Evolutionary conservation across 2,329 filamentous ascomycete species (phyloP), one percentile per base, ranked within the genome.

Genomic region (Arthroderma uncinatum): DNA sequence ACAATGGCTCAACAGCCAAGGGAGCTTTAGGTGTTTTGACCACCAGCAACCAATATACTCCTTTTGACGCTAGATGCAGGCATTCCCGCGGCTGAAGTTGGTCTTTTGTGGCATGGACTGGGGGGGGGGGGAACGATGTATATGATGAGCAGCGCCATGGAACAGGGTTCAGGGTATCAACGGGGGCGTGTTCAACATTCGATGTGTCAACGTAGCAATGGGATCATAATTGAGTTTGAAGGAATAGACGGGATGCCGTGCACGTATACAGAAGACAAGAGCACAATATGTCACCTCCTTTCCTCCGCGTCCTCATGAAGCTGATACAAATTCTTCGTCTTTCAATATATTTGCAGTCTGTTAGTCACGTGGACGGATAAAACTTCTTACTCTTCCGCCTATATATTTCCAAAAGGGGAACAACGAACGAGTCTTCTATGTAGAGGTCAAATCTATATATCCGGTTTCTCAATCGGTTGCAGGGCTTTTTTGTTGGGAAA

Each of bases 171-270:
- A 33, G 44, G 44, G 44, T 50, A 50, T 50, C 44, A 30, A 12
- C 1, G 5, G 44, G 44, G n/a, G 12, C n/a, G 25, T 30, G 44
- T 50, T 50, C 44, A 50, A 30, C 44, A 33, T 50, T 33, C 25
- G 44, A 50, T 50, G 25, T 33, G 44, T 50, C 44, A 50, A 50
- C 25, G 44, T 50, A 50, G 19, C 25, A n/a, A 50, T 33, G 44
- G 25, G 6, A n/a, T 50, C 25, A 33, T 50, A 30, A 50, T 25
- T 21, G 44, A 50, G 44, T 50, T 50, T 50, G 25, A 33, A 33
- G 44, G 28, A 33, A 8, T 30, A 33, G 8, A 50, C 23, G n/a
- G 28, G 44, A 16, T n/a, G 16, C 44, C 25, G 14, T 14, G 9
- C 19, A 19, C 44, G 14, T 19, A 30, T 33, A 30, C 28, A 4